phyloP scores from a whole-genome alignment of 2,329 filamentous ascomycete species.

The Blastomyces percursus region DNA sequence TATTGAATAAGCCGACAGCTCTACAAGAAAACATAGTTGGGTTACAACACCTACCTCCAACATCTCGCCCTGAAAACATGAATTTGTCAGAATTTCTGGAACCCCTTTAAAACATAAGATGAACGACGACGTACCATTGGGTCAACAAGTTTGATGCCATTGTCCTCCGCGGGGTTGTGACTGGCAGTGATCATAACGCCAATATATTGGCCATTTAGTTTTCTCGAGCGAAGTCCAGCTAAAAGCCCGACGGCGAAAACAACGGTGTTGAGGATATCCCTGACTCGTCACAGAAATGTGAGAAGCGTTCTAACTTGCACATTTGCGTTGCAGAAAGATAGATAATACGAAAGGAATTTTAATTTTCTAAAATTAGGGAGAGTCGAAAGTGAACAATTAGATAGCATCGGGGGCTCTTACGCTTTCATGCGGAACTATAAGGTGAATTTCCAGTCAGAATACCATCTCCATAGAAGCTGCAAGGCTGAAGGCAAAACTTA shows the following conservation, averaged over 20 bases:
- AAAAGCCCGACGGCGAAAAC: conserved; percentile 87
- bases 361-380: neutral
- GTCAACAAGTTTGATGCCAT: conserved; percentile 92
- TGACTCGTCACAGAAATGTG: conserved; percentile 19
- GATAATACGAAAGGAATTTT: conserved; percentile 6
- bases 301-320: neutral
- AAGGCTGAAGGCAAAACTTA: conserved; percentile 31
- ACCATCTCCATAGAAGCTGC: neutral
- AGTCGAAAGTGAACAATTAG: neutral
- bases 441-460: conserved; percentile 12
- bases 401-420: conserved; percentile 33
- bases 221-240: conserved; percentile 77
- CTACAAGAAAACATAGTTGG: conserved; percentile 8
- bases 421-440: conserved; percentile 58
- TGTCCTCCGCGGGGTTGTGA: conserved; percentile 82
- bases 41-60: conserved; percentile 53
- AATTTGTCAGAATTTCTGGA: neutral
- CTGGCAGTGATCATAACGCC: conserved; percentile 95
- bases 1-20: conserved; percentile 6
- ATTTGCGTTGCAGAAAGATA: neutral
- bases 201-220: conserved; percentile 80
- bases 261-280: conserved; percentile 77
- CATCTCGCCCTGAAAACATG: conserved; percentile 65
- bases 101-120: conserved; percentile 4
- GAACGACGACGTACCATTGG: conserved; percentile 53